Evolutionary conservation across 2,329 filamentous ascomycete genomes (phyloP), one percentile per base, ranked within the genome.

Genomic region (Proliferodiscus dingleyae): DNA sequence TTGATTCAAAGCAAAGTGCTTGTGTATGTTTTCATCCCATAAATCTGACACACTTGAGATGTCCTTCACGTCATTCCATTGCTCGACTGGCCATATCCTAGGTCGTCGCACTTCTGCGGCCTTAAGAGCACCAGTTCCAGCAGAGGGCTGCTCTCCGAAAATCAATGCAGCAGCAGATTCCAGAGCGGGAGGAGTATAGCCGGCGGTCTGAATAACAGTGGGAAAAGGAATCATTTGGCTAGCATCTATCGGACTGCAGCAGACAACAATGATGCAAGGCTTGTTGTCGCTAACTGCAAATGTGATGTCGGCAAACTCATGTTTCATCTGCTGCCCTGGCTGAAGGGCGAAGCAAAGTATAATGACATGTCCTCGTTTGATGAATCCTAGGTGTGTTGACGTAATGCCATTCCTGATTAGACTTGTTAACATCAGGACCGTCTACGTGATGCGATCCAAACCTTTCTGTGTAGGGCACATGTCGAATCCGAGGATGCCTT

Each of bases 401-500:
- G 63, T 89, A 81, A 36, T 77, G 73, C 60, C 60, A 45, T 61
- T 56, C 37, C 55, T 61, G 24, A 7, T 9, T 9, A 15, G 29
- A 11, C 32, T n/a, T 19, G 26, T 55, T 16, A 53, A 45, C 28
- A 47, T 8, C 9, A 19, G 21, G 21, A 11, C 15, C 11, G 13
- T 36, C 13, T 37, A 9, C 8, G n/a, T 71, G 65, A 10, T 30
- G 16, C 15, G 9, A 11, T 18, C 37, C 45, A 39, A 18, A 59
- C 42, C 73, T 71, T 37, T 79, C 75, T 4, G 80, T 78, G 58
- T 87, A 90, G 5, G 86, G 84, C 34, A 88, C 78, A 61, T 89
- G 86, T 16, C 82, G 78, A 50, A 89, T 71, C 62, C 72, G 73
- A 2, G 73, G 67, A 58, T 85, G 81, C 54, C 75, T 71, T 39